Conservation (phyloP, 768 basidiomycete species). For the Leccinum disarticulatum region DNA sequence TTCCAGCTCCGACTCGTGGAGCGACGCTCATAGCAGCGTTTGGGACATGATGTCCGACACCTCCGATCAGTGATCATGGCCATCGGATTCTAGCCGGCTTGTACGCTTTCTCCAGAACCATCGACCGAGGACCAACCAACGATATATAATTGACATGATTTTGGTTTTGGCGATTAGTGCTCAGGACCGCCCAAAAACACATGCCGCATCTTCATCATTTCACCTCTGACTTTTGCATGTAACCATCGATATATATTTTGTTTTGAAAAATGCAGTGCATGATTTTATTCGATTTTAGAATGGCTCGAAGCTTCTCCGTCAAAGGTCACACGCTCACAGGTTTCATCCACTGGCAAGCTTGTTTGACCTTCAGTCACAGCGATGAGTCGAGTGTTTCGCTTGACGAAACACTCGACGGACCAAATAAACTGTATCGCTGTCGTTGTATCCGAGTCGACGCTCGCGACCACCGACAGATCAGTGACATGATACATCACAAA, state of each 20-base stretch:
- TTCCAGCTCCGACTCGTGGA: slow-evolving; percentile 25
- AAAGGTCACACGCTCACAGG: neutral
- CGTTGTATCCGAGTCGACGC: neutral
- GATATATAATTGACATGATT: neutral
- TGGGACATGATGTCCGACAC: slow-evolving; percentile 28
- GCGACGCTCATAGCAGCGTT: slow-evolving; percentile 26
- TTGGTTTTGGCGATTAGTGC: neutral
- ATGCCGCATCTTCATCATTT: neutral
- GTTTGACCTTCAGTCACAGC: neutral
- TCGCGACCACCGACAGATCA: neutral
- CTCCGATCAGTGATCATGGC: slow-evolving; percentile 1
- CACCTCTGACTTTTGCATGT: slow-evolving; percentile 5
- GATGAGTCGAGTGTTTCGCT: neutral
- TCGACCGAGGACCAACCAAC: neutral
- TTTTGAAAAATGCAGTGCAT: neutral
- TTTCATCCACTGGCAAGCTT: neutral
- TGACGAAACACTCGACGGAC: neutral
- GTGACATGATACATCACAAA: neutral
- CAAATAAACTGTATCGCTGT: neutral
- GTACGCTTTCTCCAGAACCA: neutral
- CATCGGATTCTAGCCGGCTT: neutral
- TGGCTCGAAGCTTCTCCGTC: neutral
- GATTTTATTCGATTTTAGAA: neutral
- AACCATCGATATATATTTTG: neutral
- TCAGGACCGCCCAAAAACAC: neutral